Base-by-base conservation (phyloP, 1,284 basidiomycete genomes). In the Jaminaea rosea region DNA sequence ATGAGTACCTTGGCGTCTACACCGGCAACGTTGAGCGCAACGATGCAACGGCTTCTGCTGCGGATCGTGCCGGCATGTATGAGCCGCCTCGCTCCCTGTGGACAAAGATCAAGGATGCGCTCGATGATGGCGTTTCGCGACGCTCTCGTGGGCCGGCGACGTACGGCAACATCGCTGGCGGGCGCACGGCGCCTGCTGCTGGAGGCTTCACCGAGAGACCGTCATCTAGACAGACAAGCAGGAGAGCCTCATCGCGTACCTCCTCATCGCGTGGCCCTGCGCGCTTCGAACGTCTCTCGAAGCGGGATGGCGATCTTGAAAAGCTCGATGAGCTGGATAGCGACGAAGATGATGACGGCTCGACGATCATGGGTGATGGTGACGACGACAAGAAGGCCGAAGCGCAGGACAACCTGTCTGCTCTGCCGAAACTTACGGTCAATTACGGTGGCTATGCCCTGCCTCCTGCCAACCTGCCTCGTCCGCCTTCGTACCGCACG, bases 1-100 rank as follows among this genome's bases (percentile, higher is more conserved):
- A 67, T 57, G 59, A 65, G 21, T 67, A 65, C 32, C 60, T 69
- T 2, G 65, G 67, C 17, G 45, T 58, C 9, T 67, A 58, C 47
- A 60, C 64, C 0, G 49, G 60, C 19, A 52, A 54, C 4, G 55
- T 63, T 19, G 61, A 60, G 39, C 10, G 17, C 17, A 31, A 44
- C 4, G 11, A 19, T n/a, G 34, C 31, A 26, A 41, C n/a, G 29
- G 19, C 26, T 11, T 15, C 13, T 48, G 2, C 19, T 1, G 19
- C 54, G 10, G 49, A 55, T 17, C 52, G 65, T 1, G 59, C 59
- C 2, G 66, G 66, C 15, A 45, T 66, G 0, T 69, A 67, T 41
- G 65, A 69, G 47, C 65, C 63, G 4, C 52, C 60, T 7, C 62
- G 60, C 0, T 58, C 26, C 13, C 36, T 51, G 0, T 67, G 62